Percentiles rank a stretch among this genome's conserved stretches.
Evolutionary conservation across 306 rosid species (phyloP).

Genomic region (Castanospermum australe): DNA sequence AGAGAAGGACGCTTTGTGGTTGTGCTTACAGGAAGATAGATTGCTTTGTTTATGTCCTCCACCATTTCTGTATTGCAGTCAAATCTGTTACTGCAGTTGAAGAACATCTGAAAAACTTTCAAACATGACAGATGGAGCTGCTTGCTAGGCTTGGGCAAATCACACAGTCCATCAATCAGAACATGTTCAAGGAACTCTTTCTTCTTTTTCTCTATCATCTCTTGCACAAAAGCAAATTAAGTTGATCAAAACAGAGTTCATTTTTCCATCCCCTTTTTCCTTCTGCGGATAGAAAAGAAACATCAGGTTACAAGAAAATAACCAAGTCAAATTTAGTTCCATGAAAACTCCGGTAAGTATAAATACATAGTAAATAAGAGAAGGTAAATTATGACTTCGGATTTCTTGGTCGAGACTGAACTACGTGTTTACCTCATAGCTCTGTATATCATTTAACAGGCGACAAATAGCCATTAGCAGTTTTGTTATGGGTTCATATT

Average conservation of each 20-base stretch:
- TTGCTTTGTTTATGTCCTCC: constrained; percentile 29
- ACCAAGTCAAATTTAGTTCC: too few relatives aligned
- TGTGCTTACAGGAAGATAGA: constrained; percentile 27
- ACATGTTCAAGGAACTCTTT: constrained; percentile 22
- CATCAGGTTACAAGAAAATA: background rate
- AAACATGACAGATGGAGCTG: constrained; percentile 33
- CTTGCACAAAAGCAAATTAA: constrained; percentile 13
- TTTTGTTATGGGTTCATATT: constrained; percentile 26
- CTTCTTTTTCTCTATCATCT: constrained; percentile 4
- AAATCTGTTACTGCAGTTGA: constrained; percentile 15
- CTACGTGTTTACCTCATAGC: constrained; percentile 13
- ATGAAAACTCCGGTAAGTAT: too few relatives aligned
- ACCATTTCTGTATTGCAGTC: constrained; percentile 30
- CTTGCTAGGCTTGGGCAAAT: constrained; percentile 13
- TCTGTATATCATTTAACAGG: constrained; percentile 36
- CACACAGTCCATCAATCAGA: constrained; percentile 19
- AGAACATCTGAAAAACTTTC: constrained; percentile 42
- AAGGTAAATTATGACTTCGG: too few relatives aligned
- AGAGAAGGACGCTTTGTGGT: too few relatives aligned
- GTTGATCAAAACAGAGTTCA: constrained; percentile 21
- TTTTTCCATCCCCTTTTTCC: constrained; percentile 31
- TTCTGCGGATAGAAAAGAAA: constrained; percentile 22
- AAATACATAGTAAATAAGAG: too few relatives aligned
- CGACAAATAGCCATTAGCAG: constrained; percentile 32
- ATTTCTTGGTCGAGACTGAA: too few relatives aligned